Evolutionary conservation across 257 asterid genomes (phyloP).

Genomic region (Solanum tarijense): DNA sequence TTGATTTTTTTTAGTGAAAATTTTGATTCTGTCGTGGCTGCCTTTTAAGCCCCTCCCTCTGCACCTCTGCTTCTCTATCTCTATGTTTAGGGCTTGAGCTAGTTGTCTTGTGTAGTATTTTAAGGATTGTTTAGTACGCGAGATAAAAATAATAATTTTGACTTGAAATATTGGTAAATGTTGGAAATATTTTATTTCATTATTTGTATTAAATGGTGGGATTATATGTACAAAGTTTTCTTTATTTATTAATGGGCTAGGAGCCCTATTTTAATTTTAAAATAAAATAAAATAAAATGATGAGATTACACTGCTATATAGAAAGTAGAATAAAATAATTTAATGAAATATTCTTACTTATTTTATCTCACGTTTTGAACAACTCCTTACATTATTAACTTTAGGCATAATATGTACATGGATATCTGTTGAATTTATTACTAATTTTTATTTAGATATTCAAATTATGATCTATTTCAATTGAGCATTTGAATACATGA

Average conservation of each 20-base stretch:
- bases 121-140: background rate
- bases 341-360: background rate
- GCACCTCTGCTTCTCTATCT: background rate
- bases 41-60: background rate
- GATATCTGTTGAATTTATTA: background rate
- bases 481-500: background rate
- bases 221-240: background rate
- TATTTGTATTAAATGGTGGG: background rate
- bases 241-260: background rate
- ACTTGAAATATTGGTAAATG: background rate
- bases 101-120: background rate
- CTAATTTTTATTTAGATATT: background rate
- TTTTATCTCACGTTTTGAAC: background rate
- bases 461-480: background rate
- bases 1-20: background rate
- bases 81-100: background rate
- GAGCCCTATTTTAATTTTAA: too few species aligned
- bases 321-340: background rate
- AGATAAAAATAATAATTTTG: background rate
- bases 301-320: background rate
- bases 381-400: background rate
- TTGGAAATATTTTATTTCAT: background rate
- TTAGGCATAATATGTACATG: background rate
- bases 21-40: rapidly evolving
- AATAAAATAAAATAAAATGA: too few species aligned